Evolutionary conservation across 2,329 filamentous ascomycete genomes (phyloP).

Genomic region (Fusarium tricinctum): DNA sequence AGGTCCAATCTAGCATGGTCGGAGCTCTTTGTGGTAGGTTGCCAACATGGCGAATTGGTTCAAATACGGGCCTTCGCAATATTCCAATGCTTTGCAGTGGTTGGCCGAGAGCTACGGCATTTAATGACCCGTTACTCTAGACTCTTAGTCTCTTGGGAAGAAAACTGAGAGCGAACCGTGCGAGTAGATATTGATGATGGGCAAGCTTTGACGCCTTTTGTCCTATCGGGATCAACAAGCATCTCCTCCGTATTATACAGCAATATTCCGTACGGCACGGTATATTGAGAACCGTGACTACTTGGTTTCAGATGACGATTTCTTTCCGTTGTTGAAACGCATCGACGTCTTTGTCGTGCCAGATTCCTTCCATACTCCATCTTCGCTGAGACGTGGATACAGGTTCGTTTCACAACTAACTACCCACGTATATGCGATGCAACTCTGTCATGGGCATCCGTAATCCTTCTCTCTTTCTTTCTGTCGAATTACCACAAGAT

Average conservation of each 20-base stretch:
- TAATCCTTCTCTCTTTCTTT: too few relatives aligned
- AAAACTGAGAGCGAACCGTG: conserved; percentile 28
- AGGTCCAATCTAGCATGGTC: too few relatives aligned
- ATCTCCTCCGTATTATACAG: neutral
- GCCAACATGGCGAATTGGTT: conserved; percentile 4
- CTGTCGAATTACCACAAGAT: too few relatives aligned
- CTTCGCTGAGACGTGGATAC: neutral
- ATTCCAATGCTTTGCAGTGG: conserved; percentile 1
- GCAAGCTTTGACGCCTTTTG: too few relatives aligned
- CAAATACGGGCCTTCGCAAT: conserved; percentile 1
- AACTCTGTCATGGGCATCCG: neutral
- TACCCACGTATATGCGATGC: neutral
- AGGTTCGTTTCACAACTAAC: neutral
- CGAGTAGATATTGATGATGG: neutral
- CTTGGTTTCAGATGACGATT: conserved; percentile 17
- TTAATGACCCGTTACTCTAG: neutral
- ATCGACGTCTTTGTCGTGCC: conserved; percentile 33
- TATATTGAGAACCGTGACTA: neutral
- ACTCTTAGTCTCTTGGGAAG: neutral
- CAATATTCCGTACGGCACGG: too few relatives aligned
- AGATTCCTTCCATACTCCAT: conserved; percentile 17
- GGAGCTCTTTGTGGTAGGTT: neutral
- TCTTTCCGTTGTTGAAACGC: conserved; percentile 33
- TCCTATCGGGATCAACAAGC: neutral
- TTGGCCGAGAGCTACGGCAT: conserved; percentile 2